Evolutionary conservation across 805 yeast genomes (phyloP).

Genomic region (Wickerhamomyces rabaulensis): DNA sequence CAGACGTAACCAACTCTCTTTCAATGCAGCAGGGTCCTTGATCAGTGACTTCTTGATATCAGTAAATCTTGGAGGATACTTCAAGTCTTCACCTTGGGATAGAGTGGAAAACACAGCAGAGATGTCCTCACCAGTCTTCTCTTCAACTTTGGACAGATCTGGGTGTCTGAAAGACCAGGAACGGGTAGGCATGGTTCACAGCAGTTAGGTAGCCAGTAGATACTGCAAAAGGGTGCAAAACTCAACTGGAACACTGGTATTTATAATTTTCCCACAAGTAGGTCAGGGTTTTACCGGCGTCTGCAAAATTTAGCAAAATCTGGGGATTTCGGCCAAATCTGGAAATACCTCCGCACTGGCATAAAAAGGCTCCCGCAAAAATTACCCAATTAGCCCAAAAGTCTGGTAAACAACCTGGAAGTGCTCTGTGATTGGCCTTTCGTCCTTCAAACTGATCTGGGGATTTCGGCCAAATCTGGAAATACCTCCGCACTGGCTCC

Average conservation of each 20-base stretch:
- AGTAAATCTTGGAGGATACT: not conserved
- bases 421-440: not conserved
- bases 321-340: not conserved
- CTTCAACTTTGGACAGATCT: not conserved
- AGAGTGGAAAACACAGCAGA: slow-evolving; percentile 4
- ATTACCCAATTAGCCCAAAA: not conserved
- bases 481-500: not conserved
- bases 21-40: not conserved
- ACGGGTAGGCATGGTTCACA: too few species aligned
- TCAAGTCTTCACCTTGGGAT: not conserved
- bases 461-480: not conserved
- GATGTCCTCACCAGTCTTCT: slow-evolving; percentile 2
- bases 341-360: not conserved
- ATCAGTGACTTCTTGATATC: slow-evolving; percentile 3
- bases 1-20: slow-evolving; percentile 3
- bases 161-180: not conserved
- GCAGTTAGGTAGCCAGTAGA: too few species aligned
- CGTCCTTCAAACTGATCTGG: not conserved
- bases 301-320: not conserved
- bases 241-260: too few species aligned
- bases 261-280: too few species aligned
- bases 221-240: too few species aligned
- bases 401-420: not conserved
- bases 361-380: too few species aligned
- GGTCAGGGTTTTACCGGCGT: too few species aligned